Conservation (phyloP, 176 grass and related monocot species). For the Bromus sterilis region DNA sequence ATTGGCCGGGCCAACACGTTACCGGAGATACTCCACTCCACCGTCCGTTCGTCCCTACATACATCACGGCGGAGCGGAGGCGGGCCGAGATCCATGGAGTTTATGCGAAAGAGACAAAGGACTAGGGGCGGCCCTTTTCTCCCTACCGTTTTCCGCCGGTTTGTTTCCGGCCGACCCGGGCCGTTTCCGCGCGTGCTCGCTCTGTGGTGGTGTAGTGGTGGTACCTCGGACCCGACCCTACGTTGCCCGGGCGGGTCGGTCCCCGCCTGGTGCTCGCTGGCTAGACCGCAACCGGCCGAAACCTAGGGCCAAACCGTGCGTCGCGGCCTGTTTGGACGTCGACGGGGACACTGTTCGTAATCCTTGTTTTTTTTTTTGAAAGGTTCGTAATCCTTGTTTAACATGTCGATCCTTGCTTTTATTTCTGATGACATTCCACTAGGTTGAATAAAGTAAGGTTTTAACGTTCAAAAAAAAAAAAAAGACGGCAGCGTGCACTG, state of each 20-base stretch:
- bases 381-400: too few species aligned
- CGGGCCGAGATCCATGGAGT: neutral
- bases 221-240: neutral
- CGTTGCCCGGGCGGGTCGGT: neutral
- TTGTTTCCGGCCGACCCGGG: neutral
- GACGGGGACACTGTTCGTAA: neutral
- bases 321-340: neutral
- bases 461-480: too few species aligned
- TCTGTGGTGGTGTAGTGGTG: too few species aligned
- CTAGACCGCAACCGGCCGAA: too few species aligned
- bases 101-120: neutral
- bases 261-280: neutral
- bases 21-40: too few species aligned
- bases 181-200: neutral
- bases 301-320: too few species aligned
- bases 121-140: neutral
- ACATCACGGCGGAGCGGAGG: neutral
- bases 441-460: too few species aligned
- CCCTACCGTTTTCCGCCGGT: conserved; percentile 1
- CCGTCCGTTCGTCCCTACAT: neutral
- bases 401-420: too few species aligned
- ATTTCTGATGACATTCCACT: too few species aligned
- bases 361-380: too few species aligned
- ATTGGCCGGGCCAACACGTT: neutral
- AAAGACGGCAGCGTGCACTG: neutral